These are phyloP conservation scores for Apiospora pterosperma DNA, from an alignment of 2,329 filamentous ascomycete species.

Conservation along the genomic window DNA sequence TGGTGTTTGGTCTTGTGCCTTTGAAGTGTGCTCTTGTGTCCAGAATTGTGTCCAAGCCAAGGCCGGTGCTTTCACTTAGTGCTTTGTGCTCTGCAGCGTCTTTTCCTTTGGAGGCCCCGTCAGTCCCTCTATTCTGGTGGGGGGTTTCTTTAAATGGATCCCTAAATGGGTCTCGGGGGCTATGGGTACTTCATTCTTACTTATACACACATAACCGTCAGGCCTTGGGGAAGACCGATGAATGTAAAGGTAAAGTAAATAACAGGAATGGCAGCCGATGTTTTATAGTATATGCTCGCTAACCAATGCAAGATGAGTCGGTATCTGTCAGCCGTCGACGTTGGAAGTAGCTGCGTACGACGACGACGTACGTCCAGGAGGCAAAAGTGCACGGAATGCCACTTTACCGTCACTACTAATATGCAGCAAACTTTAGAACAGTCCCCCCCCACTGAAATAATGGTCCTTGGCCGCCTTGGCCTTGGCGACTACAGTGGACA, in stretches of 20 bases:
- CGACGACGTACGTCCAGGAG: background rate
- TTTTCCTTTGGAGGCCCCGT: background rate
- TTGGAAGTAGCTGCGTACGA: background rate
- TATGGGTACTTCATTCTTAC: too few species aligned
- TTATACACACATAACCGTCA: constrained; percentile 1
- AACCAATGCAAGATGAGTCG: background rate
- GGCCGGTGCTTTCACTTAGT: background rate
- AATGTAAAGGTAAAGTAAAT: too few species aligned
- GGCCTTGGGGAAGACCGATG: too few species aligned
- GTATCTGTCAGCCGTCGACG: background rate
- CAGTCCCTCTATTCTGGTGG: background rate
- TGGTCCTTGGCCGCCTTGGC: background rate
- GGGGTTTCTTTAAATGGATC: background rate
- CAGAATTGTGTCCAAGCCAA: background rate
- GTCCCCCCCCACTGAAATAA: background rate
- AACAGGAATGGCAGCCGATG: background rate
- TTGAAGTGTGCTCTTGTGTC: background rate
- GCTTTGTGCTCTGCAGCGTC: too few species aligned
- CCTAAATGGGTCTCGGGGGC: too few species aligned
- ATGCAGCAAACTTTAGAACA: constrained; percentile 2
- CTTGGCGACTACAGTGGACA: background rate
- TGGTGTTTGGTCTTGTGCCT: constrained; percentile 1
- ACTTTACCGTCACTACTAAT: background rate
- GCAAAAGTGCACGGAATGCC: background rate
- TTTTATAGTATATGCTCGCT: background rate